Base-by-base conservation (phyloP, 139 green algal species). In the Closterium sp. region DNA sequence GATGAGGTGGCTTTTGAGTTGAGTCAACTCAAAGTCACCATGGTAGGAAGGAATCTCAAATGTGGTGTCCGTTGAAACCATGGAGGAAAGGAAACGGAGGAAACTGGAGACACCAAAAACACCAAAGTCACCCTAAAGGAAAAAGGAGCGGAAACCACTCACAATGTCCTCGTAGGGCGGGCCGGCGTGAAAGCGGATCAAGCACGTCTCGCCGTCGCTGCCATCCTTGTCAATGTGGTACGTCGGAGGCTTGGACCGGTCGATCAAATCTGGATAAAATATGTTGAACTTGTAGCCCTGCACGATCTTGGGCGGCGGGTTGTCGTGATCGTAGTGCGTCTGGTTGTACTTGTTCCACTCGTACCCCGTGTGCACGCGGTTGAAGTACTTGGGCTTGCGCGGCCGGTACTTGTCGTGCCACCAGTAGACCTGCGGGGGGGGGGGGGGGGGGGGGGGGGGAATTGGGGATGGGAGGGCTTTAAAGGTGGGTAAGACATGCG, bases 271-370 rank as follows among this genome's bases (percentile, higher is more conserved):
- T 0, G 98, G 98, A 95, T 99, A 99, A 93, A 99, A 98, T 94
- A 99, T 98, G 96, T 99, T 99, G 96, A 99, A 99, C 96, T 99
- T 99, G 96, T 99, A 99, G 90, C 98, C 98, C 95, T 99, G 97
- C 33, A 99, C 96, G 43, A 97, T 95, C 96, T 99, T 99, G 91
- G 98, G 98, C 25, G 98, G 98, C 66, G 98, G 98, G 95, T 99
- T 99, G 94, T 99, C 98, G 30, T 96, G 95, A 95, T 99, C 98
- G 93, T 99, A 99, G 95, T 99, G 98, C 84, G 98, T 99, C 95
- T 98, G 97, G 95, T 99, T 99, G 97, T 99, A 99, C 96, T 99
- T 99, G 95, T 98, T 99, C 98, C 98, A 99, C 90, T 99, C 98
- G 93, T 99, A 99, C 5, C 96, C 96, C 0, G 97, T 99, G 95